A percentile compares a stretch with the other conserved stretches of the same genome.
These are phyloP conservation scores for Rugosomyces carneus DNA, from an alignment of 1,284 basidiomycete species.

Conservation along the genomic window DNA sequence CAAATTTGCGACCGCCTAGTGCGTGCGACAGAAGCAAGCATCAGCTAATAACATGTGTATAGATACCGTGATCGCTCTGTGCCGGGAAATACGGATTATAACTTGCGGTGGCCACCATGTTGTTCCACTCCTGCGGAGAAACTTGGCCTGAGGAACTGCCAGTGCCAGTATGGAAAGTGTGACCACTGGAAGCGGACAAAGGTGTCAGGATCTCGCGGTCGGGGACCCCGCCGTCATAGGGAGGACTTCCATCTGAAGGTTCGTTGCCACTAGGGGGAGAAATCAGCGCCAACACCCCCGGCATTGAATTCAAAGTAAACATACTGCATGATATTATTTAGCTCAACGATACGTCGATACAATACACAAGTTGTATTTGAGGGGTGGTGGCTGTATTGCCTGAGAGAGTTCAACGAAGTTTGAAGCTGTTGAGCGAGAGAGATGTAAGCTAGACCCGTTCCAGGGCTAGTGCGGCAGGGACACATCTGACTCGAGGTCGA, in stretches of 20 bases:
- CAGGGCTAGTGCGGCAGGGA: slow-evolving; percentile 58
- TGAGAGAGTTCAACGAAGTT: slow-evolving; percentile 46
- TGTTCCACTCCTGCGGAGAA: slow-evolving; percentile 57
- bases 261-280: slow-evolving; percentile 36
- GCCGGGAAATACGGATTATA: slow-evolving; percentile 70
- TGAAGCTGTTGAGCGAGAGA: slow-evolving; percentile 61
- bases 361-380: slow-evolving; percentile 48
- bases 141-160: slow-evolving; percentile 32
- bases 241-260: slow-evolving; percentile 32
- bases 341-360: slow-evolving; percentile 53
- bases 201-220: slow-evolving; percentile 68
- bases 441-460: slow-evolving; percentile 50
- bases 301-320: slow-evolving; percentile 25
- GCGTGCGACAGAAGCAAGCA: slow-evolving; percentile 1
- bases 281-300: slow-evolving; percentile 10
- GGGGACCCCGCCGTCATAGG: slow-evolving; percentile 41
- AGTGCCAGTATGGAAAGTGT: slow-evolving; percentile 34
- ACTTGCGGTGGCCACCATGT: slow-evolving; percentile 43
- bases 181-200: slow-evolving; percentile 58
- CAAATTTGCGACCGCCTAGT: not conserved
- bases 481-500: slow-evolving; percentile 40
- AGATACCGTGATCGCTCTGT: slow-evolving; percentile 42
- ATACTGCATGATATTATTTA: slow-evolving; percentile 62
- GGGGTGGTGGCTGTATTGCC: slow-evolving; percentile 57
- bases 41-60: slow-evolving; percentile 49